Conservation (phyloP, 352 stramenopile species). For the Phytopythium montanum region DNA sequence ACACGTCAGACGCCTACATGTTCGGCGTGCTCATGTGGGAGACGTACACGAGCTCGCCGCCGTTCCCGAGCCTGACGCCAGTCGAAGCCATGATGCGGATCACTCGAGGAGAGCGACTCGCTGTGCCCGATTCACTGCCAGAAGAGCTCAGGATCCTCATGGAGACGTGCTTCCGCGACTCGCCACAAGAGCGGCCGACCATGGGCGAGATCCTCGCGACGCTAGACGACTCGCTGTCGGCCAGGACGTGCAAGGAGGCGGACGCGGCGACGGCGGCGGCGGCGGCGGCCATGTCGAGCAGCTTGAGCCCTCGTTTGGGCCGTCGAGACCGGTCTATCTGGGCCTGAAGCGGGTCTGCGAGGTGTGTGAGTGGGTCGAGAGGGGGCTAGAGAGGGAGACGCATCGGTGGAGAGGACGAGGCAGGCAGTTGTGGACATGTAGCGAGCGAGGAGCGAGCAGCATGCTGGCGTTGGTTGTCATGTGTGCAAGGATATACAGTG, state of each 20-base stretch:
- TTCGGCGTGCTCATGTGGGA: constrained; percentile 86
- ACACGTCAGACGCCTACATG: constrained; percentile 77
- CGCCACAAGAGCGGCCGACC: constrained; percentile 50
- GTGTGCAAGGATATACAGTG: no score
- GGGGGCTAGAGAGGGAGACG: background rate
- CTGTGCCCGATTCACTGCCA: constrained; percentile 40
- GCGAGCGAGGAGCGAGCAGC: background rate
- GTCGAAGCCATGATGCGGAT: constrained; percentile 65
- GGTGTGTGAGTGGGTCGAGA: background rate
- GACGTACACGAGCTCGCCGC: constrained; percentile 50
- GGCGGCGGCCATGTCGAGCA: constrained; percentile 16
- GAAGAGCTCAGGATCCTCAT: constrained; percentile 51
- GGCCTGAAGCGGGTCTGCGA: constrained; percentile 8
- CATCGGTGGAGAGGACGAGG: background rate
- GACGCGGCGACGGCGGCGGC: constrained; percentile 15
- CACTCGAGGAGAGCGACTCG: constrained; percentile 53
- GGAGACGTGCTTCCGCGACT: constrained; percentile 67
- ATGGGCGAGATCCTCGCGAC: constrained; percentile 64
- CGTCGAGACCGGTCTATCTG: constrained; percentile 29
- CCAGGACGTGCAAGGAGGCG: constrained; percentile 14
- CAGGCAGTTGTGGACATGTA: background rate
- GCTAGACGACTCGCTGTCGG: constrained; percentile 33
- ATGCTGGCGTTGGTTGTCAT: no score
- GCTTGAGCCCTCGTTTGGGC: constrained; percentile 6
- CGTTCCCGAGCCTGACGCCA: constrained; percentile 52